phyloP scores from a whole-genome alignment of 306 rosid genomes.

The Vicia sativa region DNA sequence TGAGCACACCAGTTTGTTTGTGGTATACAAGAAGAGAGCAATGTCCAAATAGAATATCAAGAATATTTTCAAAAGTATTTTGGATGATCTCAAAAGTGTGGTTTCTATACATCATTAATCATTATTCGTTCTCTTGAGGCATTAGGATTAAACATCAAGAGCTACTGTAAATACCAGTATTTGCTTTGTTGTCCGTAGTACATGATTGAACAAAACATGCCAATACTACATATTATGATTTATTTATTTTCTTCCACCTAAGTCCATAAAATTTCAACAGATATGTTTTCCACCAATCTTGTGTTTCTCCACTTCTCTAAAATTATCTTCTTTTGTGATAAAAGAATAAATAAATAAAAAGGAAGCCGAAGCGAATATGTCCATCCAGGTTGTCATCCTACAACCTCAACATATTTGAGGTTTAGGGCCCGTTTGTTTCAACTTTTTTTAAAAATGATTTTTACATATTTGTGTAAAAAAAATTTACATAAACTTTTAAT shows the following conservation, averaged over 20 bases:
- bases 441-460: no score
- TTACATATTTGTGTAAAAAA: no score
- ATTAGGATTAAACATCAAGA: background rate
- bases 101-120: slow-evolving; percentile 24
- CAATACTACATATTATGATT: slow-evolving; percentile 17
- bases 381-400: slow-evolving; percentile 25
- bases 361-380: slow-evolving; percentile 2
- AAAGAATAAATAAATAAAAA: background rate
- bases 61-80: no score
- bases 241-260: slow-evolving; percentile 14
- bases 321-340: background rate
- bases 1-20: no score
- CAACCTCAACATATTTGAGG: slow-evolving; percentile 18
- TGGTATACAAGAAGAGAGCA: no score
- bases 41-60: no score
- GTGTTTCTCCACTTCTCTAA: slow-evolving; percentile 11
- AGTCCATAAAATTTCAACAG: slow-evolving; percentile 16
- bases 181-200: background rate
- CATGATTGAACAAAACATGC: slow-evolving; percentile 4
- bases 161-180: background rate
- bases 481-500: no score
- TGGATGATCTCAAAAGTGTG: background rate
- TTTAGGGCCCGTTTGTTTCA: background rate
- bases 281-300: slow-evolving; percentile 9
- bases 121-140: background rate